Percentiles rank a stretch among this genome's conserved stretches.
Conservation (phyloP, 441 rosid genomes). For the Populus hybrid region DNA sequence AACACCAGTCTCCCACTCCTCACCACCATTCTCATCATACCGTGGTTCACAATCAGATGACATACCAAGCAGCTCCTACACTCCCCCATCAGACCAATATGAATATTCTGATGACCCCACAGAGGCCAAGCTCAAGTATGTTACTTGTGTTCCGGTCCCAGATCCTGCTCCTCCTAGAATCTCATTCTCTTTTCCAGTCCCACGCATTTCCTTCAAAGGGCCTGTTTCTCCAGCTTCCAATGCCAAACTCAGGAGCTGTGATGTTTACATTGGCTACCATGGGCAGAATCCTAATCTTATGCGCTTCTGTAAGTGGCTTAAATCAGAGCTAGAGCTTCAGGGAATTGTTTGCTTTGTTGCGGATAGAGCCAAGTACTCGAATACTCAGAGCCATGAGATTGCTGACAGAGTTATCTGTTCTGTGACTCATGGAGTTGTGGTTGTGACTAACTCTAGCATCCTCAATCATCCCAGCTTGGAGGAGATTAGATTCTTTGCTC, state of each 20-base stretch:
- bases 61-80: slow-evolving; percentile 85
- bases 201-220: slow-evolving; percentile 77
- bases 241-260: slow-evolving; percentile 86
- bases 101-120: slow-evolving; percentile 72
- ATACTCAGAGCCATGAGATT: slow-evolving; percentile 79
- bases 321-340: slow-evolving; percentile 90
- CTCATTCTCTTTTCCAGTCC: slow-evolving; percentile 86
- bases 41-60: slow-evolving; percentile 65
- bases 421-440: slow-evolving; percentile 73
- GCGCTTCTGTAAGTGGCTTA: slow-evolving; percentile 88
- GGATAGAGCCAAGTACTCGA: slow-evolving; percentile 76
- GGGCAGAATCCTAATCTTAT: slow-evolving; percentile 77
- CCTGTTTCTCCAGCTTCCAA: slow-evolving; percentile 63
- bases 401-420: slow-evolving; percentile 84
- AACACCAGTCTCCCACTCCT: slow-evolving; percentile 22
- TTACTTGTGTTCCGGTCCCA: slow-evolving; percentile 47
- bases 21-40: slow-evolving; percentile 40
- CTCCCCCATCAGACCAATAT: slow-evolving; percentile 78
- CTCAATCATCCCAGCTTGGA: slow-evolving; percentile 66
- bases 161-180: slow-evolving; percentile 70
- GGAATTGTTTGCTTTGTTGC: slow-evolving; percentile 92
- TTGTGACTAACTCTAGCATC: slow-evolving; percentile 60
- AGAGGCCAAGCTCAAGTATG: slow-evolving; percentile 57
- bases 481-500: slow-evolving; percentile 85
- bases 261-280: slow-evolving; percentile 80